These are phyloP conservation scores for Excoecaria agallocha DNA, from an alignment of 345 rosid genomes.

Conservation along the genomic window DNA sequence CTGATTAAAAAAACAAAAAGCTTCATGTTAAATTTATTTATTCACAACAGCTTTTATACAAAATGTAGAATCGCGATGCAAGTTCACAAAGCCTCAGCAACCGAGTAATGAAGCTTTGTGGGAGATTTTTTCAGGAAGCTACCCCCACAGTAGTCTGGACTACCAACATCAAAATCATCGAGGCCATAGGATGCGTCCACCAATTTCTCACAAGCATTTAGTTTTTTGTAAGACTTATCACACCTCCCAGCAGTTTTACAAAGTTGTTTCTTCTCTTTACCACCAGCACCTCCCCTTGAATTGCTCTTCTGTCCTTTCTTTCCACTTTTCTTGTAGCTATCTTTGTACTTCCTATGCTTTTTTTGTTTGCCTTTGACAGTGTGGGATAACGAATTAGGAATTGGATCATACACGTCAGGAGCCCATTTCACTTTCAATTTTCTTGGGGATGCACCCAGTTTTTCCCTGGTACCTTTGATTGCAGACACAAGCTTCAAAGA, in stretches of 20 bases:
- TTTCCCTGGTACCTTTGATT: slow-evolving; percentile 81
- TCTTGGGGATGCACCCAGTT: slow-evolving; percentile 43
- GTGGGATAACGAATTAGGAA: slow-evolving; percentile 66
- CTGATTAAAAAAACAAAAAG: neutral
- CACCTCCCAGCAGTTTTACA: slow-evolving; percentile 39
- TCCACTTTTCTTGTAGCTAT: slow-evolving; percentile 51
- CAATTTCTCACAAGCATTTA: slow-evolving; percentile 25
- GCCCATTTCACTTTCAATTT: slow-evolving; percentile 73
- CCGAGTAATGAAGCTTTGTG: slow-evolving; percentile 42
- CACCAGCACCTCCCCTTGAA: slow-evolving; percentile 48
- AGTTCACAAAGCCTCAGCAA: slow-evolving; percentile 55
- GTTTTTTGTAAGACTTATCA: slow-evolving; percentile 25
- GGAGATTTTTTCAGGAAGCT: slow-evolving; percentile 49
- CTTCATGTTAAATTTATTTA: slow-evolving; percentile 32
- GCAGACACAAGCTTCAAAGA: slow-evolving; percentile 63
- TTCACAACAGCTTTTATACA: slow-evolving; percentile 20
- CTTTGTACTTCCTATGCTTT: slow-evolving; percentile 50
- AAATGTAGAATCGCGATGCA: neutral
- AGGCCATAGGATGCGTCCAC: slow-evolving; percentile 16
- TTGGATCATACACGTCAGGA: slow-evolving; percentile 84
- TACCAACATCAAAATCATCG: slow-evolving; percentile 32
- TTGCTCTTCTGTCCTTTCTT: slow-evolving; percentile 73
- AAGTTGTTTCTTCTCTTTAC: slow-evolving; percentile 62
- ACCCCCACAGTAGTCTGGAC: slow-evolving; percentile 59
- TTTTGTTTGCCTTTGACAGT: slow-evolving; percentile 51